phyloP scores from a whole-genome alignment of 306 rosid species.

The Delonix regia region DNA sequence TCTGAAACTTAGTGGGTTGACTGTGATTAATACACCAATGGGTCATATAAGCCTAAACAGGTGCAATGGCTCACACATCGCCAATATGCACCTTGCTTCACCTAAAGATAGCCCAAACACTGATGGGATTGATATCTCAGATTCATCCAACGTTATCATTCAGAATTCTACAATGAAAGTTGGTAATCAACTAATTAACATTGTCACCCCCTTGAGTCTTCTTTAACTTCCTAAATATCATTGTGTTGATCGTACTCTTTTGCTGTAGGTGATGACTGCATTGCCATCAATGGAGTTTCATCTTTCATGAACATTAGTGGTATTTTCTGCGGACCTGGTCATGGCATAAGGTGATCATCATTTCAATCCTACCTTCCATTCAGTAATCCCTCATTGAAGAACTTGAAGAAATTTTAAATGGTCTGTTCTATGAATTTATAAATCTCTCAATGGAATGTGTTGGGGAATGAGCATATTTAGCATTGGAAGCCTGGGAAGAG shows the following conservation, averaged over 20 bases:
- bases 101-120: conserved; percentile 63
- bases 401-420: not conserved
- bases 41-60: conserved; percentile 39
- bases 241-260: not conserved
- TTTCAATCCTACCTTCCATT: not conserved
- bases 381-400: not conserved
- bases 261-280: conserved; percentile 59
- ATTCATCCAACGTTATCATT: conserved; percentile 30
- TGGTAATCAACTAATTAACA: conserved; percentile 35
- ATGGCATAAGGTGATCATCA: conserved; percentile 52
- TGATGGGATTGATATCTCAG: conserved; percentile 51
- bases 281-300: conserved; percentile 50
- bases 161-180: conserved; percentile 29
- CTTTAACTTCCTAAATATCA: not conserved
- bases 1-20: conserved; percentile 26
- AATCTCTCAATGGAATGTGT: not conserved
- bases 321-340: conserved; percentile 65
- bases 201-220: too few species aligned
- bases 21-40: conserved; percentile 40
- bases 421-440: not conserved
- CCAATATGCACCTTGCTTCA: conserved; percentile 40
- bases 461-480: conserved; percentile 19
- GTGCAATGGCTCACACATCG: conserved; percentile 10
- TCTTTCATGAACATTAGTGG: conserved; percentile 41
- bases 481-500: conserved; percentile 55